A percentile compares a stretch with the other conserved stretches of the same genome.
Evolutionary conservation across 805 yeast genomes (phyloP).

Genomic region (Suhomyces sp.): DNA sequence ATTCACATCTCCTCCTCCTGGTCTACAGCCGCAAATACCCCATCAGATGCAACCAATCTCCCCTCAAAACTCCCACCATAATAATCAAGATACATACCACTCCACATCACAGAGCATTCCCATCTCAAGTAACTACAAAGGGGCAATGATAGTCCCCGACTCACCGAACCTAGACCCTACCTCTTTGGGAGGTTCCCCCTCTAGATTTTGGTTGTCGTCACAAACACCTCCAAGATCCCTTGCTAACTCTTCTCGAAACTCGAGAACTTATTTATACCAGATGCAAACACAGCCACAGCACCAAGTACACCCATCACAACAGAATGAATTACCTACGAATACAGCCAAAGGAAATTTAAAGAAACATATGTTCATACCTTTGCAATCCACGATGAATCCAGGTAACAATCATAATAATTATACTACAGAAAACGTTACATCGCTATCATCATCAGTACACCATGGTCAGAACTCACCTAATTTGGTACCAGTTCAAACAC

Average conservation of each 20-base stretch:
- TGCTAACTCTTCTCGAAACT: constrained; percentile 22
- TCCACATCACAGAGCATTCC: constrained; percentile 32
- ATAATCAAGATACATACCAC: constrained; percentile 11
- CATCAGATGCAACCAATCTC: constrained; percentile 2
- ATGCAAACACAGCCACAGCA: constrained; percentile 9
- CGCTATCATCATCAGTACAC: constrained; percentile 2
- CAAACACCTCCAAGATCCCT: constrained; percentile 50
- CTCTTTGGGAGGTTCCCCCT: constrained; percentile 55
- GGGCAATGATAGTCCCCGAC: constrained; percentile 36
- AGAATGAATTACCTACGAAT: not conserved
- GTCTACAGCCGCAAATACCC: constrained; percentile 7
- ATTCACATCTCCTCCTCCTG: constrained; percentile 31
- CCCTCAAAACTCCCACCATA: constrained; percentile 5
- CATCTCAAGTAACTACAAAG: constrained; percentile 9
- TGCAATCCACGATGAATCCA: constrained; percentile 1
- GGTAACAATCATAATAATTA: constrained; percentile 4
- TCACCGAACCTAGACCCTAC: constrained; percentile 54
- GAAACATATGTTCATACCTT: constrained; percentile 11
- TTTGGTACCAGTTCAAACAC: constrained; percentile 43
- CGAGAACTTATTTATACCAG: constrained; percentile 16
- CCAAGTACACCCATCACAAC: constrained; percentile 19
- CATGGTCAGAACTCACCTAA: constrained; percentile 23
- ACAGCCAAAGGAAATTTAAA: not conserved
- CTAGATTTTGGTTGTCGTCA: constrained; percentile 51
- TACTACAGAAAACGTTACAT: constrained; percentile 7